A percentile compares a stretch with the other conserved stretches of the same genome.
These are phyloP conservation scores for Recurvomyces mirabilis DNA, from an alignment of 495 filamentous ascomycete species.

Conservation along the genomic window DNA sequence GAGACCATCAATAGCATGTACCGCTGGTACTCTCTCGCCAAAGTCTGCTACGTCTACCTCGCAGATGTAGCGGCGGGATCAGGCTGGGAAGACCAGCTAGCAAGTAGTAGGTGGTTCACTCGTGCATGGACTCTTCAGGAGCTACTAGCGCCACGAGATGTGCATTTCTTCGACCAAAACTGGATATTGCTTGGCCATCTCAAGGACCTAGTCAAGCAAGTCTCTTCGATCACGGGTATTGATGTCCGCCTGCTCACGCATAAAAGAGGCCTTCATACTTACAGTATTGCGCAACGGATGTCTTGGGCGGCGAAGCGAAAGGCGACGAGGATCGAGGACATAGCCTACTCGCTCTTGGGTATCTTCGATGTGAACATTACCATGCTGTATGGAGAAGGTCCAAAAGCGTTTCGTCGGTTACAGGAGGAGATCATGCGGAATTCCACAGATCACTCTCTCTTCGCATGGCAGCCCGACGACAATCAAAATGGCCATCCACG, in stretches of 20 bases:
- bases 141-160: conserved; percentile 8
- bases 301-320: conserved; percentile 15
- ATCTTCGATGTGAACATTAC: conserved; percentile 31
- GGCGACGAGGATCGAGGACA: conserved; percentile 23
- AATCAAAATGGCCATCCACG: background rate
- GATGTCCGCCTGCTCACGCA: background rate
- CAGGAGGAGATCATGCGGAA: conserved; percentile 26
- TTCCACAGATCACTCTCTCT: conserved; percentile 18
- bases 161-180: conserved; percentile 8
- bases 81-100: conserved; percentile 1
- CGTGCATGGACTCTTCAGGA: conserved; percentile 18
- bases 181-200: conserved; percentile 6
- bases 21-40: conserved; percentile 2
- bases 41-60: conserved; percentile 13
- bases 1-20: conserved; percentile 18
- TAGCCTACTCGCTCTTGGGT: conserved; percentile 30
- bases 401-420: conserved; percentile 25
- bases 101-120: conserved; percentile 14
- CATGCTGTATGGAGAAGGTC: conserved; percentile 33
- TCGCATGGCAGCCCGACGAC: conserved; percentile 12
- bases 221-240: background rate
- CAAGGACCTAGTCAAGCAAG: background rate
- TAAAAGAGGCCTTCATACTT: background rate
- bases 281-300: conserved; percentile 18
- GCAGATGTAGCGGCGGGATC: conserved; percentile 8